Base-by-base conservation (phyloP, 2,329 filamentous ascomycete species). In the Aspergillus ochraceus region DNA sequence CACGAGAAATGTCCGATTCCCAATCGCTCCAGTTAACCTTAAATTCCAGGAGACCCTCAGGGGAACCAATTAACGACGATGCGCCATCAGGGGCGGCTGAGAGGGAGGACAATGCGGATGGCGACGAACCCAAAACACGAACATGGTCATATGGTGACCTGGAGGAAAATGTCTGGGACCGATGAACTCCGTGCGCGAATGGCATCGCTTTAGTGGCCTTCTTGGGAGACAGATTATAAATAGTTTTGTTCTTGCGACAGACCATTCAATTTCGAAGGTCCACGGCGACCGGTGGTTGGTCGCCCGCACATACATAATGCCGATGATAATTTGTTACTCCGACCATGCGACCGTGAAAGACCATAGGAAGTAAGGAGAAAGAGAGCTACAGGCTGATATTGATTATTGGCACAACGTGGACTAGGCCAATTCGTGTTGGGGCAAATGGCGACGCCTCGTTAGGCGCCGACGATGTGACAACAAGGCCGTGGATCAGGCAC, bases 131-230 rank as follows among this genome's bases (percentile, higher is more conserved):
- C 29, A 60, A 60, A 54, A 58, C 61, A 17, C 59, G 62, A 30
- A 58, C 64, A 54, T 71, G 69, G 62, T 60, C 61, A 49, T 73
- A 74, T 62, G 68, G 72, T 22, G 70, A 66, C 8, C 60, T 78
- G 20, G 76, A 77, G 52, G 76, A 76, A 58, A 74, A 75, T 62
- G 71, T 75, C 58, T 75, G 73, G 73, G 61, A 59, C 49, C 68
- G 65, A 61, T 74, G 70, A 66, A 22, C 36, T 10, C 39, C 36
- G 36, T 54, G 50, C 30, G 20, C 29, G 20, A 52, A 47, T 47
- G 19, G 45, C 45, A 24, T 11, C 45, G 12, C 22, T 24, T 22
- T 20, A 19, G 36, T 42, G 11, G 10, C 45, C 19, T 22, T 47
- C 20, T 47, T 22, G 45, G 17, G 14, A 47, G 45, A 47, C 45